These are phyloP conservation scores for Polyporus tsugae DNA, from an alignment of 1,284 basidiomycete genomes.

Conservation along the genomic window DNA sequence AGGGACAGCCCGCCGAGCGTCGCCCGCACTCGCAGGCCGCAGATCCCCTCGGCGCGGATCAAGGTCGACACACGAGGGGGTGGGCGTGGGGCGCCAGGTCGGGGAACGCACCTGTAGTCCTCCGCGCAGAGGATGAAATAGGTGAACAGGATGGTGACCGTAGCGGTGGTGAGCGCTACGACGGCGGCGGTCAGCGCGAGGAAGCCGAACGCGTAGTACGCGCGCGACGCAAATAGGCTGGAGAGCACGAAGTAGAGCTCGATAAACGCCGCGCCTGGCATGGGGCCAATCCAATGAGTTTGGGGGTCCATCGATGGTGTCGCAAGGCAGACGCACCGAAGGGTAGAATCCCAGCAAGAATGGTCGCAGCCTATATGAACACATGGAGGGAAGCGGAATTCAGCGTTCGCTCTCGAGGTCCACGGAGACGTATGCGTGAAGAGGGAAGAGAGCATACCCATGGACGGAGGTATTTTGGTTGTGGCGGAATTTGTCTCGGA, in stretches of 20 bases:
- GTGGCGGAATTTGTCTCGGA: constrained; percentile 89
- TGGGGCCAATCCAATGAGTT: constrained; percentile 9
- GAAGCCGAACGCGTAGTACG: constrained; percentile 97
- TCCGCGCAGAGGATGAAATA: constrained; percentile 96
- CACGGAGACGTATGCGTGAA: background rate
- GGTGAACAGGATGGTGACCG: constrained; percentile 88
- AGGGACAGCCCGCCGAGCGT: background rate
- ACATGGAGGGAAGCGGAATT: background rate
- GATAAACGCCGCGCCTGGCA: constrained; percentile 88
- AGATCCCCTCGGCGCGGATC: constrained; percentile 7
- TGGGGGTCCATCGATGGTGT: too few relatives aligned
- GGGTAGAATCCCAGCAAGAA: constrained; percentile 92
- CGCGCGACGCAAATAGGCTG: constrained; percentile 91
- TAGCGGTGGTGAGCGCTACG: constrained; percentile 88
- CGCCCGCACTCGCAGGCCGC: background rate
- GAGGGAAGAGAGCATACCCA: constrained; percentile 58
- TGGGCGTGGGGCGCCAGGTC: background rate
- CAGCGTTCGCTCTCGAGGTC: background rate
- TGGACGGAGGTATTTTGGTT: constrained; percentile 83
- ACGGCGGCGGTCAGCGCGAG: constrained; percentile 89
- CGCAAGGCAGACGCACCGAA: constrained; percentile 67
- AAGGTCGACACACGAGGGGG: background rate
- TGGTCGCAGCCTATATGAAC: constrained; percentile 69
- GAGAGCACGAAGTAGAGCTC: constrained; percentile 96
- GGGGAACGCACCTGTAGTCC: constrained; percentile 79